phyloP scores from a whole-genome alignment of 768 basidiomycete species.

The Dictyophora rubrovolvata region DNA sequence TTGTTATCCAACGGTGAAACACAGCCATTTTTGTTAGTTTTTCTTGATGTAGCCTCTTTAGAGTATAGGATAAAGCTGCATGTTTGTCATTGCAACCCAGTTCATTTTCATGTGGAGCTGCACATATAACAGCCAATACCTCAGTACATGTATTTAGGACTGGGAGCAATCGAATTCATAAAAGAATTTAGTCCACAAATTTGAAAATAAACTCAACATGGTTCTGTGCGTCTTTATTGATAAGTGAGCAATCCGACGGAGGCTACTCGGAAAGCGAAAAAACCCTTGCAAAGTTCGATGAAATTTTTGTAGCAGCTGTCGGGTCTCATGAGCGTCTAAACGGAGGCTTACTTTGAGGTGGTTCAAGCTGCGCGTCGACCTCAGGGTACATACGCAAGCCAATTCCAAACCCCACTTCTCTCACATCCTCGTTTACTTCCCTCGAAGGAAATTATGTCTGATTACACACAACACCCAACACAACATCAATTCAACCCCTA shows the following conservation, averaged over 20 bases:
- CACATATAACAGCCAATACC: no score
- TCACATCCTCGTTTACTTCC: background rate
- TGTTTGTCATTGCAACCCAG: no score
- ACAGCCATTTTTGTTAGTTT: no score
- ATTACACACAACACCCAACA: conserved; percentile 23
- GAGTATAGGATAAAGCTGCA: no score
- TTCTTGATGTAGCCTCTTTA: no score
- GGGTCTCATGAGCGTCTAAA: background rate
- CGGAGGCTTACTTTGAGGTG: background rate
- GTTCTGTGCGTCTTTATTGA: no score
- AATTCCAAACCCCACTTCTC: background rate
- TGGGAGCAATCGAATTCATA: no score
- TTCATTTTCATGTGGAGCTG: no score
- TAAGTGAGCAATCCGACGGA: background rate
- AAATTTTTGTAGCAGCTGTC: background rate
- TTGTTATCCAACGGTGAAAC: background rate
- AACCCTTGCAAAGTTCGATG: background rate
- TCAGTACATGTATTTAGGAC: no score
- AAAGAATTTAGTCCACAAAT: no score
- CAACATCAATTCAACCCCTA: conserved; percentile 78
- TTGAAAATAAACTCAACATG: no score
- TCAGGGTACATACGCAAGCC: conserved; percentile 3
- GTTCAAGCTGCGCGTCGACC: conserved; percentile 8
- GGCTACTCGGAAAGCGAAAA: conserved; percentile 4
- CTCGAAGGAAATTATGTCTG: background rate